Evolutionary conservation across 2,329 filamentous ascomycete species (phyloP), one percentile per base, ranked within the genome.

Genomic region (Diaporthe ampelina): DNA sequence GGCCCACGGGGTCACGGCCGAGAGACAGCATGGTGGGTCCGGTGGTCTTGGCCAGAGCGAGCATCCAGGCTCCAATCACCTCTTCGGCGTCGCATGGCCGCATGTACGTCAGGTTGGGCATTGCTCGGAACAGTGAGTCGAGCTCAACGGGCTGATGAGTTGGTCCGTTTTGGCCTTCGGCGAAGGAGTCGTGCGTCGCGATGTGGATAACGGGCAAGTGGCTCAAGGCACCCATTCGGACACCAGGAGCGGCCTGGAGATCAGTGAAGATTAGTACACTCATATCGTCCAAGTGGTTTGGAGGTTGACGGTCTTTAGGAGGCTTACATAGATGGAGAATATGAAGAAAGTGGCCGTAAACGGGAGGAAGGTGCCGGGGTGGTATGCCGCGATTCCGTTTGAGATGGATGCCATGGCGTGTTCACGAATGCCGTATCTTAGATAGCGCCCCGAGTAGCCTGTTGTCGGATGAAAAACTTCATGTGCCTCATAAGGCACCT

Each of bases 141-240:
- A 92, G 82, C 48, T 87, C 90, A 45, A 92, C 87, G 3, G 90
- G 90, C 78, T 92, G 90, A 76, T 92, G 90, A 0, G 90, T 92
- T 0, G 90, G 90, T 0, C 90, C 90, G 76, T 92, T 88, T 76
- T 92, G 87, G 2, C 91, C 90, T 50, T 85, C 88, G 26, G 87
- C 90, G 63, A 91, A 89, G 11, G 85, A 88, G 81, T 92, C 90
- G 80, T 92, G 90, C 0, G 90, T 92, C 1, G 90, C 91, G 43
- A 88, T 84, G 78, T 92, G 90, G 69, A 92, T 91, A 37, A 85
- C 83, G 69, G 89, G 88, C 1, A 91, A 84, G 32, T 84, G 79
- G 69, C 89, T 86, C 1, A 91, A 83, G 4, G 89, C 90, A 10
- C 89, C 89, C 89, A 92, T 91, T 19, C 90, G 88, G 2, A 91